phyloP scores from a whole-genome alignment of 352 stramenopile species.

The Phytophthora europaea region DNA sequence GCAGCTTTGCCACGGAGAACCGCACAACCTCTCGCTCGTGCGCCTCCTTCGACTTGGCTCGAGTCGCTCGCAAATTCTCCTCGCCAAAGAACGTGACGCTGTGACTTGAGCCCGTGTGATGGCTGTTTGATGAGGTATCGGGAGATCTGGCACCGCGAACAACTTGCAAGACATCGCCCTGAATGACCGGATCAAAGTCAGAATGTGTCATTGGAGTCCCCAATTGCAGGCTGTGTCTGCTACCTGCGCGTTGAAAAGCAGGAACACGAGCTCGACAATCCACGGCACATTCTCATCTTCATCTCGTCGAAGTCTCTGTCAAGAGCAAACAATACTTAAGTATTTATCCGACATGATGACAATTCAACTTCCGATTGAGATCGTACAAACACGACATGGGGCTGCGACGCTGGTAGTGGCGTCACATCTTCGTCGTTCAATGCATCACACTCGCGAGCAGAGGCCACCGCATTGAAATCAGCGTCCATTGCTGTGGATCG shows the following conservation, averaged over 20 bases:
- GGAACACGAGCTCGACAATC: slow-evolving; percentile 59
- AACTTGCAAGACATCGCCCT: slow-evolving; percentile 62
- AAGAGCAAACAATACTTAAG: background rate
- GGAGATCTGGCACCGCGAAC: slow-evolving; percentile 33
- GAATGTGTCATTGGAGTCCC: background rate
- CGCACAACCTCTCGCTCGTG: slow-evolving; percentile 52
- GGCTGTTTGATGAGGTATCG: slow-evolving; percentile 1
- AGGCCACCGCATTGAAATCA: slow-evolving; percentile 11
- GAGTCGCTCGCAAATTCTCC: slow-evolving; percentile 43
- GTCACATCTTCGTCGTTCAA: slow-evolving; percentile 47
- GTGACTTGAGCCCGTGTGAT: background rate
- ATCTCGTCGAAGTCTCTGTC: slow-evolving; percentile 46
- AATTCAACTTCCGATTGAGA: background rate
- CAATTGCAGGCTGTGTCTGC: background rate
- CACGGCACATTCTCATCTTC: slow-evolving; percentile 44
- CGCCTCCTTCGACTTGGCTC: slow-evolving; percentile 50
- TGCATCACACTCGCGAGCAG: slow-evolving; percentile 35
- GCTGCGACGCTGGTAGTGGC: slow-evolving; percentile 37
- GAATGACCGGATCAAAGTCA: background rate
- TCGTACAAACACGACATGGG: slow-evolving; percentile 59
- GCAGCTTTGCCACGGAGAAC: slow-evolving; percentile 50
- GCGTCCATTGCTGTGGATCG: slow-evolving; percentile 22
- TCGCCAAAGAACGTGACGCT: slow-evolving; percentile 43
- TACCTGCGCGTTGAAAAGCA: slow-evolving; percentile 70
- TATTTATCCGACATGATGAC: background rate